These are phyloP conservation scores for Panellus pusillus DNA, from an alignment of 768 basidiomycete genomes.

Conservation along the genomic window DNA sequence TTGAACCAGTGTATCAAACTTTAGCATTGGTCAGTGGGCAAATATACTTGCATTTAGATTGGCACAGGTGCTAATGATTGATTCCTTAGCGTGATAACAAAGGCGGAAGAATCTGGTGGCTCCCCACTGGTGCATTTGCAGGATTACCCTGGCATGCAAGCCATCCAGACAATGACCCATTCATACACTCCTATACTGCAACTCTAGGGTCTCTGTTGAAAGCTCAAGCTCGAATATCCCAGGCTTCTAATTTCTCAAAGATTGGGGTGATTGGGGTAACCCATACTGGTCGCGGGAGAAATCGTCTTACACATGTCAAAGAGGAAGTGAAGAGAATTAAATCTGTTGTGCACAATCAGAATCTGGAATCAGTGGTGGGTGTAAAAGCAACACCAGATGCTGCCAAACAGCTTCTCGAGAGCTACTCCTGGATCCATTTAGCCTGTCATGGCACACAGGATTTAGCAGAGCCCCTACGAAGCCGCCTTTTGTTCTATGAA, in stretches of 20 bases:
- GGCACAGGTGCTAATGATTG: not conserved
- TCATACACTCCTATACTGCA: not conserved
- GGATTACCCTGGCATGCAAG: not conserved
- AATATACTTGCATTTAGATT: not conserved
- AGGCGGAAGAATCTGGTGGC: not conserved
- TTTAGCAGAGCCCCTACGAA: conserved; percentile 23
- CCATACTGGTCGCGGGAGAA: not conserved
- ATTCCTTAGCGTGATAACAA: not conserved
- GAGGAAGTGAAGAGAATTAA: not conserved
- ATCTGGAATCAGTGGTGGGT: too few species aligned
- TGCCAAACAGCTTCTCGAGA: not conserved
- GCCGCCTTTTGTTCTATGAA: conserved; percentile 24
- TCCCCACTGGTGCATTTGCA: not conserved
- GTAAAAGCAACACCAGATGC: not conserved
- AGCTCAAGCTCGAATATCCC: too few species aligned
- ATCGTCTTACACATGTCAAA: not conserved
- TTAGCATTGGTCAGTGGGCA: not conserved
- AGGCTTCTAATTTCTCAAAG: not conserved
- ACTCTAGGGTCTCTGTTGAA: not conserved
- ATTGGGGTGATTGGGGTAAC: not conserved
- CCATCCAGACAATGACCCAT: not conserved
- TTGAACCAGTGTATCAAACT: not conserved
- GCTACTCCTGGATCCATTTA: conserved; percentile 33
- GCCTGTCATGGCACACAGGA: conserved; percentile 40
- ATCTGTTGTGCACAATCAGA: not conserved